A percentile compares a stretch with the other conserved stretches of the same genome.
Conservation (phyloP, 2,329 filamentous ascomycete species). For the Penicillium sp. region DNA sequence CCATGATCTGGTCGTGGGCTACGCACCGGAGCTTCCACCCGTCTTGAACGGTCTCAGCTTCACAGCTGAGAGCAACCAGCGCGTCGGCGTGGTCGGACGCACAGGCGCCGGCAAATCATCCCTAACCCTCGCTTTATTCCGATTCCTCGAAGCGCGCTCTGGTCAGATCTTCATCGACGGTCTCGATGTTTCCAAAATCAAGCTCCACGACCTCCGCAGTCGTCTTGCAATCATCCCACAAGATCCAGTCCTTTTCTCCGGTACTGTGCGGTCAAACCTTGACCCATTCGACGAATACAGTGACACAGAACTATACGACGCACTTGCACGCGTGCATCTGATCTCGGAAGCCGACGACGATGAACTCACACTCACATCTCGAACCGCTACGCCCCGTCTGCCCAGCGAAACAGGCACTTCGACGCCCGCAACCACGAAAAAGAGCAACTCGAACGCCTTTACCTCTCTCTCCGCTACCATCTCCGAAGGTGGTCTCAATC, state of each 20-base stretch:
- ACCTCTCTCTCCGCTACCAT: slow-evolving; percentile 63
- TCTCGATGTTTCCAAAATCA: slow-evolving; percentile 51
- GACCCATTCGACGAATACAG: slow-evolving; percentile 73
- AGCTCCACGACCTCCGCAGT: slow-evolving; percentile 63
- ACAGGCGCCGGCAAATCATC: slow-evolving; percentile 40
- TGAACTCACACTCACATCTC: slow-evolving; percentile 67
- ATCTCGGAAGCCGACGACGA: slow-evolving; percentile 53
- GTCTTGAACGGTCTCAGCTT: slow-evolving; percentile 30
- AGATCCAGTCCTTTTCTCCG: slow-evolving; percentile 79
- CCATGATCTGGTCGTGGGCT: slow-evolving; percentile 69
- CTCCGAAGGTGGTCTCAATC: slow-evolving; percentile 70
- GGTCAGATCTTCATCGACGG: slow-evolving; percentile 34
- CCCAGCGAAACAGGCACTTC: slow-evolving; percentile 19
- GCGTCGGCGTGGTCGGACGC: slow-evolving; percentile 36
- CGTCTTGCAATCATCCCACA: slow-evolving; percentile 79
- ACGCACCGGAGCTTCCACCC: slow-evolving; percentile 67
- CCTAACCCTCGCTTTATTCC: slow-evolving; percentile 33
- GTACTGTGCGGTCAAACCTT: slow-evolving; percentile 73
- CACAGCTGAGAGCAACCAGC: slow-evolving; percentile 26
- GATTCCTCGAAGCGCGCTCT: slow-evolving; percentile 29
- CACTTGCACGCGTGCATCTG: slow-evolving; percentile 69
- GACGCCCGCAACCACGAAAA: slow-evolving; percentile 27
- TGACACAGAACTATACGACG: slow-evolving; percentile 69
- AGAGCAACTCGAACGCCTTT: slow-evolving; percentile 68
- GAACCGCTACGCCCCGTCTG: slow-evolving; percentile 65